phyloP scores from a whole-genome alignment of 1,284 basidiomycete genomes.

The Tilletia caries region DNA sequence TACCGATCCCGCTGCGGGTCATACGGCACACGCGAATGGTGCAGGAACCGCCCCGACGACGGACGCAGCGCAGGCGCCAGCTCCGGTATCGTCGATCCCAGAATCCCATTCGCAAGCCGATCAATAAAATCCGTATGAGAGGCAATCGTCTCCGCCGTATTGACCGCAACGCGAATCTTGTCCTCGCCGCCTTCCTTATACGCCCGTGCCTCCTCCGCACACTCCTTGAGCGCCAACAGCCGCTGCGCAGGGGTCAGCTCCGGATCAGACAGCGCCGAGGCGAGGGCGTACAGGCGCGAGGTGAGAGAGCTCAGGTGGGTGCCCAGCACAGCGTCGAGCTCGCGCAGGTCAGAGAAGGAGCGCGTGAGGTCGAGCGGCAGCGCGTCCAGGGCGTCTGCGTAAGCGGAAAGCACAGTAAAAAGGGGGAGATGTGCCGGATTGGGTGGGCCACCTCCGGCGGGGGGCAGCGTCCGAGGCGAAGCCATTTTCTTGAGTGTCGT shows the following conservation, averaged over 20 bases:
- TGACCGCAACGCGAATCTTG: slow-evolving; percentile 94
- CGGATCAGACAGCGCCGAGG: slow-evolving; percentile 59
- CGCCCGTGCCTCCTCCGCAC: slow-evolving; percentile 84
- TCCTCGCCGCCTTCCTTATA: slow-evolving; percentile 96
- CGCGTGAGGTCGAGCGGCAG: slow-evolving; percentile 90
- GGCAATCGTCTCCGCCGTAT: slow-evolving; percentile 74
- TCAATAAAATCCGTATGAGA: slow-evolving; percentile 52
- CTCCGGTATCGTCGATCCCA: slow-evolving; percentile 19
- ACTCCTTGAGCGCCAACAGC: slow-evolving; percentile 80
- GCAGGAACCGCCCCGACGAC: background rate
- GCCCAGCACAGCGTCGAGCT: slow-evolving; percentile 94
- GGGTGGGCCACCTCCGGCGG: slow-evolving; percentile 6
- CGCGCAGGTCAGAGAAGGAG: slow-evolving; percentile 89
- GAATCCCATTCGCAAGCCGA: slow-evolving; percentile 33
- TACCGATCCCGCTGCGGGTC: background rate
- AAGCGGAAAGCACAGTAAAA: slow-evolving; percentile 49
- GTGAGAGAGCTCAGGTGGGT: slow-evolving; percentile 48
- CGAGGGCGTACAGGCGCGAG: slow-evolving; percentile 42
- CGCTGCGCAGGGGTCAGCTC: slow-evolving; percentile 70
- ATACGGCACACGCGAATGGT: slow-evolving; percentile 4
- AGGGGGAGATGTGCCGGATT: slow-evolving; percentile 18
- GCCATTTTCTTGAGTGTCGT: too few relatives aligned
- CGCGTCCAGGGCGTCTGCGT: slow-evolving; percentile 78
- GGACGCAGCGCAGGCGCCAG: slow-evolving; percentile 12
- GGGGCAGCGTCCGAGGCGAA: background rate